Percentiles rank a stretch among this genome's conserved stretches.
Conservation (phyloP, 1,139 yeast genomes). For the Pneumocystis sp. region DNA sequence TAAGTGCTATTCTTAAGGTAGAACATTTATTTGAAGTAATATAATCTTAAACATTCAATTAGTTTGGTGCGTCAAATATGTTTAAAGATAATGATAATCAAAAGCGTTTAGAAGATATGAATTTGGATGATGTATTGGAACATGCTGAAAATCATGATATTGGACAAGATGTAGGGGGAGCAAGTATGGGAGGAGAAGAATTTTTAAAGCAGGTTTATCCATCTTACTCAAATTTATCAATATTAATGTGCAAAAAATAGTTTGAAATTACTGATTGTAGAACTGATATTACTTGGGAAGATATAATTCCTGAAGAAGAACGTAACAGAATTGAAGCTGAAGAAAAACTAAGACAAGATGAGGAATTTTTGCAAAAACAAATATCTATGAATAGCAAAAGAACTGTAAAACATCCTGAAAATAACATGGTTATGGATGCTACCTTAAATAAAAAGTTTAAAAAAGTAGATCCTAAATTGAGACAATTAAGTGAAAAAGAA, state of each 20-base stretch:
- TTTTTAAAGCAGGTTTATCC: slow-evolving; percentile 53
- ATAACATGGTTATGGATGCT: slow-evolving; percentile 18
- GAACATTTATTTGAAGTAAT: background rate
- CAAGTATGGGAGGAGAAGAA: slow-evolving; percentile 95
- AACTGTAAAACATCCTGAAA: slow-evolving; percentile 35
- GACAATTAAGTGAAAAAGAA: slow-evolving; percentile 64
- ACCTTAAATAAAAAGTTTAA: slow-evolving; percentile 11
- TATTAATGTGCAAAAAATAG: background rate
- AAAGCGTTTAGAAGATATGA: slow-evolving; percentile 85
- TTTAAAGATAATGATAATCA: slow-evolving; percentile 85
- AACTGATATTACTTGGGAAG: slow-evolving; percentile 98
- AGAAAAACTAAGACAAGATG: slow-evolving; percentile 75
- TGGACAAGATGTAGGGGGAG: slow-evolving; percentile 90
- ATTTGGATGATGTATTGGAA: slow-evolving; percentile 84
- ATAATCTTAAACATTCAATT: background rate
- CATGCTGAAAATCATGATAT: slow-evolving; percentile 97
- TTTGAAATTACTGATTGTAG: slow-evolving; percentile 97
- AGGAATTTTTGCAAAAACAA: slow-evolving; percentile 74
- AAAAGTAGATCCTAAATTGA: slow-evolving; percentile 2
- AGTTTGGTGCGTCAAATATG: slow-evolving; percentile 96
- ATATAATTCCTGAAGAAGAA: slow-evolving; percentile 93
- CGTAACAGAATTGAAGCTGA: slow-evolving; percentile 76
- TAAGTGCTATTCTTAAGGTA: slow-evolving; percentile 69
- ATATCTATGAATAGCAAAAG: slow-evolving; percentile 75
- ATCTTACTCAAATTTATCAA: background rate